Percentiles rank a stretch among this genome's conserved stretches.
Conservation (phyloP, 306 rosid genomes). For the Potentilla sterilis region DNA sequence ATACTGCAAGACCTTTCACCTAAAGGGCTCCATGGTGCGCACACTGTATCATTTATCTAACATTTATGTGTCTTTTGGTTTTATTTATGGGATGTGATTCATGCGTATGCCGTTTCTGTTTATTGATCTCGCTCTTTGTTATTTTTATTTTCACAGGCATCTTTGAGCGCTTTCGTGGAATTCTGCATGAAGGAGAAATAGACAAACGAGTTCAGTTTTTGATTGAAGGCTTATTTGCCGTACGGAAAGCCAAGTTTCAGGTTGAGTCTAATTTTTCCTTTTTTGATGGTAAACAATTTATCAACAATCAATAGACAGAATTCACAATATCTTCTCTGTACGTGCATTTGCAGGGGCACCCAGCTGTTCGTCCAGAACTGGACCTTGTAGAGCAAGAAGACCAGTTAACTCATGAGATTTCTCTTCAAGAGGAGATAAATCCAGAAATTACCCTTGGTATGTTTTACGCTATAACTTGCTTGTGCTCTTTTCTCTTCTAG, state of each 20-base stretch:
- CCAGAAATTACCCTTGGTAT: constrained; percentile 51
- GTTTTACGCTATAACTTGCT: constrained; percentile 11
- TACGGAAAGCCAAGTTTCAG: constrained; percentile 92
- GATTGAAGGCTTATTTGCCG: constrained; percentile 86
- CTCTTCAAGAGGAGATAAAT: constrained; percentile 49
- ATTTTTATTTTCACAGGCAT: constrained; percentile 49
- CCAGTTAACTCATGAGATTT: constrained; percentile 57
- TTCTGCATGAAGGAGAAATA: constrained; percentile 96
- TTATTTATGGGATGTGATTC: neutral
- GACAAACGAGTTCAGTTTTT: constrained; percentile 87
- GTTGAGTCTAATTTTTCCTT: constrained; percentile 28
- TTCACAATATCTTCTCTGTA: neutral
- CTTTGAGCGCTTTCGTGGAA: constrained; percentile 95
- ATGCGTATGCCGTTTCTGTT: neutral
- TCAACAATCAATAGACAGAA: constrained; percentile 3
- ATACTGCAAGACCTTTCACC: constrained; percentile 86
- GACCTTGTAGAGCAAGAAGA: constrained; percentile 65
- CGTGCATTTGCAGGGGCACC: constrained; percentile 47
- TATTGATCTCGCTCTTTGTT: neutral
- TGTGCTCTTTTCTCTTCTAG: constrained; percentile 17
- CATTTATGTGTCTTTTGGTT: constrained; percentile 1
- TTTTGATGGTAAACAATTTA: constrained; percentile 3
- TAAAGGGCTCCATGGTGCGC: constrained; percentile 86
- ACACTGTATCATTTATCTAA: constrained; percentile 24
- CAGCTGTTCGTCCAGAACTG: constrained; percentile 58